Conservation (phyloP, 2,329 filamentous ascomycete species). For the Seiridium unicorne region DNA sequence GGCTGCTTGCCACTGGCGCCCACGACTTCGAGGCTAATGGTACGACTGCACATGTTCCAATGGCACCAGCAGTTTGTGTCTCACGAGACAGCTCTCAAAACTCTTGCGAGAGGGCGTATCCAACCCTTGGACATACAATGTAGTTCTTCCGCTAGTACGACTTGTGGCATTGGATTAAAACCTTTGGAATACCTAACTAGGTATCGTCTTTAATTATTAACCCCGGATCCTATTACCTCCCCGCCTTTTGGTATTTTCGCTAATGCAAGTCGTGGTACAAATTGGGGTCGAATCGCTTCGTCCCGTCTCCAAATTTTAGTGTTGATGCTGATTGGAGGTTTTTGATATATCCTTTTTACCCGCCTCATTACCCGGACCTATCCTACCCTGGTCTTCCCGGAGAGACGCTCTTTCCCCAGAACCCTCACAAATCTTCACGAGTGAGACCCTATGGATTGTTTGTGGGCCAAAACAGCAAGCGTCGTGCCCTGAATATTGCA, state of each 20-base stretch:
- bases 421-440: not conserved
- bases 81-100: no score
- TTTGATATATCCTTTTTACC: not conserved
- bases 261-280: not conserved
- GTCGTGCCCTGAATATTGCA: no score
- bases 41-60: no score
- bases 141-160: no score
- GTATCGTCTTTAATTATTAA: not conserved
- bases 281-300: not conserved
- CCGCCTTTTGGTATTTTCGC: not conserved
- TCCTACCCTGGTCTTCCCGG: not conserved
- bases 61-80: no score
- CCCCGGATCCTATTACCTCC: not conserved
- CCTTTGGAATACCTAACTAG: not conserved
- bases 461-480: no score
- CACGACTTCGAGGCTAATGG: no score
- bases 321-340: not conserved
- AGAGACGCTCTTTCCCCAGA: not conserved
- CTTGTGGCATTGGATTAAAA: not conserved
- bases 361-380: slow-evolving; percentile 2
- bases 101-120: no score
- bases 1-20: no score
- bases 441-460: no score
- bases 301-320: not conserved
- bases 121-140: no score